Evolutionary conservation across 2,329 filamentous ascomycete species (phyloP).

Genomic region (Aspergillus vadensis): DNA sequence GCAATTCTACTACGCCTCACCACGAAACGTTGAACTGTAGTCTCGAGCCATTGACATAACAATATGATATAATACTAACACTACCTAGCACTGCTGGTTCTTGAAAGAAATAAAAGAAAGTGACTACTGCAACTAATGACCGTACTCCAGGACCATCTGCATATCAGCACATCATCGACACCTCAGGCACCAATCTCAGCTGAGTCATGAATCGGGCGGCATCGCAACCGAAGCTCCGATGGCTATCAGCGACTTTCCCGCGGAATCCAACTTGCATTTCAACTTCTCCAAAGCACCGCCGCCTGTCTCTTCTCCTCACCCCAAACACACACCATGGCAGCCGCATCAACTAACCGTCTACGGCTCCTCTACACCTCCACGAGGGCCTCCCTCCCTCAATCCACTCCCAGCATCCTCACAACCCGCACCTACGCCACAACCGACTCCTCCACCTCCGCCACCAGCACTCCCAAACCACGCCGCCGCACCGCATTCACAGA

Average conservation of each 20-base stretch:
- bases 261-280: constrained; percentile 24
- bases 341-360: constrained; percentile 34
- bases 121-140: no score
- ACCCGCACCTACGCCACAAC: constrained; percentile 42
- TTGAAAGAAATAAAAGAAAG: no score
- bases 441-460: constrained; percentile 37
- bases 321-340: constrained; percentile 32
- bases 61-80: no score
- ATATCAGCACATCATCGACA: not conserved
- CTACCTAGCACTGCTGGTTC: no score
- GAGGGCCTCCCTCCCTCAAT: constrained; percentile 20
- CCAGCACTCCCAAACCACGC: constrained; percentile 55
- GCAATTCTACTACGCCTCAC: no score
- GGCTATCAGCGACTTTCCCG: constrained; percentile 28
- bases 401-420: constrained; percentile 12
- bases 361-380: constrained; percentile 35
- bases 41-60: no score
- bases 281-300: not conserved
- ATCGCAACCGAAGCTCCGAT: constrained; percentile 8
- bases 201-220: constrained; percentile 7
- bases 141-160: no score
- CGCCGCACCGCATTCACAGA: constrained; percentile 62
- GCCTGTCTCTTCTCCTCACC: not conserved
- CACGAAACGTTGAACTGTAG: no score
- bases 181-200: not conserved